Evolutionary conservation across 2,329 filamentous ascomycete species (phyloP), one percentile per base, ranked within the genome.

Genomic region (Cladophialophora bantiana): DNA sequence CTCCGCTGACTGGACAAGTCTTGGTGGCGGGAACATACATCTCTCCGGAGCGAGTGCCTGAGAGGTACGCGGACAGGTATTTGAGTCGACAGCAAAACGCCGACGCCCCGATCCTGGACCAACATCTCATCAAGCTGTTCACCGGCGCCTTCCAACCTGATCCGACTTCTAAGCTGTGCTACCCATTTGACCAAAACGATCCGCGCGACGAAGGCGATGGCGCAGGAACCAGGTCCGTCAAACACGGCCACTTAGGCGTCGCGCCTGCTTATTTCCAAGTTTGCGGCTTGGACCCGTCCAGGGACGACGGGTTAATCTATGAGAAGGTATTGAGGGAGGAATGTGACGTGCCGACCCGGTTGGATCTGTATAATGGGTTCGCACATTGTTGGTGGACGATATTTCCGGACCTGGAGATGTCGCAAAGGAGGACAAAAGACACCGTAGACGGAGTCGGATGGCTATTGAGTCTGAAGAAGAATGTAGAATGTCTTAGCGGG

Each of bases 301-400:
- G 85, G 3, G 85, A 88, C 65, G 85, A 86, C 62, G 82, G 76
- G 0, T 67, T 87, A 54, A 81, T 86, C 0, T 87, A 86, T 68
- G 84, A 85, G 68, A 74, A 78, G 45, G 72, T 82, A 2, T 71
- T 87, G 64, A 75, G 78, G 36, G 81, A 82, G 61, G 78, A 82
- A 36, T 76, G 75, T 1, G 79, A 75, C 4, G 76, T 84, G 7
- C 72, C 77, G 70, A 84, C 83, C 1, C 78, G 76, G 57, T 45
- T 85, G 12, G 79, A 84, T 68, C 71, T 82, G 5, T 83, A 80
- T 70, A 68, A 75, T 0, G 81, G 81, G 0, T 74, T 80, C 61
- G 80, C 79, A 7, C 82, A 83, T 73, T 68, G 68, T 15, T 78
- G 64, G 48, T 71, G 69, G 69, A 40, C 35, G 2, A 62, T 61